Evolutionary conservation across 352 stramenopile genomes (phyloP), one percentile per base, ranked within the genome.

Genomic region (Pythium folliculosum): DNA sequence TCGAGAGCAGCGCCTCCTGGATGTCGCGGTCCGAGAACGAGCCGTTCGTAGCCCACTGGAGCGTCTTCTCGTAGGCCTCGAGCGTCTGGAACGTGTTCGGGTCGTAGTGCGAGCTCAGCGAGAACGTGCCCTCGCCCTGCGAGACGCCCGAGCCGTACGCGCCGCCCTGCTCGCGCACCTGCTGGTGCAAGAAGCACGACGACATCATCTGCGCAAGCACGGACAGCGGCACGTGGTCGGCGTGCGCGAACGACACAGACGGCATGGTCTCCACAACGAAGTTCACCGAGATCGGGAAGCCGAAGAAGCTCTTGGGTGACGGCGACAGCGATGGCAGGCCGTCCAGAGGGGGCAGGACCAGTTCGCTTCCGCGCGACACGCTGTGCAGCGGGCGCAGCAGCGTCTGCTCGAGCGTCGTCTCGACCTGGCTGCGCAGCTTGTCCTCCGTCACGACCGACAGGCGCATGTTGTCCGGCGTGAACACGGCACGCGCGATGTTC

Each of bases 101-200:
- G 55, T 95, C 87, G 71, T 92, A 95, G 72, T 94, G 84, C 47
- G 87, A 95, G 69, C 77, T 91, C 69, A 95, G 77, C 35, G 82
- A 78, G 65, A 95, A 90, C n/a, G 82, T 78, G 16, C 87, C 87
- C 70, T 95, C 87, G 37, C 80, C 84, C 67, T 92, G 82, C 13
- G 79, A 80, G 30, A 90, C 85, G 13, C 76, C 77, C 45, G 79
- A 87, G 56, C 87, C 87, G 70, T 95, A 95, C 4, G 87, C 87
- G 51, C 87, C 87, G 23, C 87, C 87, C 40, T 91, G 77, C 45
- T 95, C 87, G 43, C 87, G 83, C 53, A 95, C 87, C 57, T 88
- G 81, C 65, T 94, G 87, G 49, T 95, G 87, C 54, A 95, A 45
- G 37, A 81, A 91, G 71, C 87, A 95, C 50, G 87, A 94, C 57